phyloP scores from a whole-genome alignment of 2,329 filamentous ascomycete species.

The Seiridium unicorne region DNA sequence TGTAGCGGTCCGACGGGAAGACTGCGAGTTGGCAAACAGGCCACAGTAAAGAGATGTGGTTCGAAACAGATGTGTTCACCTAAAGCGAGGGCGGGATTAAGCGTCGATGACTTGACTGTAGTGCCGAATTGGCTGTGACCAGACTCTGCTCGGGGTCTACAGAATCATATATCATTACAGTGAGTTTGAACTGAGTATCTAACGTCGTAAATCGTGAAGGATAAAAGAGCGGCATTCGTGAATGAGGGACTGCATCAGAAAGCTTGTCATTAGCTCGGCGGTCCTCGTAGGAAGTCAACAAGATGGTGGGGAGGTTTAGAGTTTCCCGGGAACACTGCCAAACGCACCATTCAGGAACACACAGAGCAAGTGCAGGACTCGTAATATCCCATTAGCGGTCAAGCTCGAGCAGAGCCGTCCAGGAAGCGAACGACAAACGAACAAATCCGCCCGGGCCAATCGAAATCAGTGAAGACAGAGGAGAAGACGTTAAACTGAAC shows the following conservation, averaged over 20 bases:
- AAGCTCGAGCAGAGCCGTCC: background rate
- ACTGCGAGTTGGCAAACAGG: background rate
- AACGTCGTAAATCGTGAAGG: slow-evolving; percentile 1
- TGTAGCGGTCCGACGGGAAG: background rate
- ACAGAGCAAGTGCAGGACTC: background rate
- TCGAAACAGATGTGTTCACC: background rate
- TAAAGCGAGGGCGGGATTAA: background rate
- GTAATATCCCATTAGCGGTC: background rate
- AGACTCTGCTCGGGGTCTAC: background rate
- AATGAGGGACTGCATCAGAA: background rate
- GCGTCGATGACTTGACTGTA: background rate
- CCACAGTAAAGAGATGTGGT: background rate
- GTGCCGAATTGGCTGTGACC: background rate
- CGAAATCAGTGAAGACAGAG: background rate
- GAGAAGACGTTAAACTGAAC: background rate
- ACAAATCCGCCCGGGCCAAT: background rate
- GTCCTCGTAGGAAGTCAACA: background rate
- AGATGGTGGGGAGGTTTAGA: background rate
- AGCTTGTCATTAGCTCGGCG: background rate
- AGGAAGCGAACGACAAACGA: background rate
- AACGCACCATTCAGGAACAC: slow-evolving; percentile 6
- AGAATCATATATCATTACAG: slow-evolving; percentile 19
- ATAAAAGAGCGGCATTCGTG: background rate
- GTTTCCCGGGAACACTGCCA: background rate
- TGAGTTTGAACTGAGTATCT: slow-evolving; percentile 8